Evolutionary conservation across 768 basidiomycete genomes (phyloP).

Genomic region (Kwoniella dendrophila): DNA sequence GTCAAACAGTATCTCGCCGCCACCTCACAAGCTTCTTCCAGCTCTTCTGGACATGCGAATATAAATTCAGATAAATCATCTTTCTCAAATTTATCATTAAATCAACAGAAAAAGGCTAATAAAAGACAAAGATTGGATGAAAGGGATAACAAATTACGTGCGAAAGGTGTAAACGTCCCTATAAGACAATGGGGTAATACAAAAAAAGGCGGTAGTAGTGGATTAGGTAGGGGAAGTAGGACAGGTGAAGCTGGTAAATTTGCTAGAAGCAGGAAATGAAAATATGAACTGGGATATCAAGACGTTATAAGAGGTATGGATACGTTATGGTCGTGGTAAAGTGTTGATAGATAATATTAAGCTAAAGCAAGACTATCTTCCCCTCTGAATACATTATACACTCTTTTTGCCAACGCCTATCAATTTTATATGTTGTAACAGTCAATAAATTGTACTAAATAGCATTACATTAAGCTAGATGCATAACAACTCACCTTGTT

Average conservation of each 20-base stretch:
- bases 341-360: no score
- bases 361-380: slow-evolving; percentile 47
- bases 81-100: slow-evolving; percentile 3
- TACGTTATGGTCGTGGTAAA: no score
- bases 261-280: slow-evolving; percentile 9
- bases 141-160: slow-evolving; percentile 15
- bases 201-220: no score
- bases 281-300: neutral
- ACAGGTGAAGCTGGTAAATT: slow-evolving; percentile 18
- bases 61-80: no score
- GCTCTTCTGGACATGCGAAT: neutral
- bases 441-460: no score
- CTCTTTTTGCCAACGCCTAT: slow-evolving; percentile 43
- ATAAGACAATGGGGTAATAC: slow-evolving; percentile 1
- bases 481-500: slow-evolving; percentile 30
- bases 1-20: slow-evolving; percentile 21
- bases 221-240: slow-evolving; percentile 6
- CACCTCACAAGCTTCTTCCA: neutral
- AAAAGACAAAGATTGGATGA: slow-evolving; percentile 16
- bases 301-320: neutral
- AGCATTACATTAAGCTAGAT: neutral
- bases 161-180: slow-evolving; percentile 24
- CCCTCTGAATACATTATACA: slow-evolving; percentile 42
- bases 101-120: slow-evolving; percentile 17
- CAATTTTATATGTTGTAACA: no score